Percentiles rank a stretch among this genome's conserved stretches.
Evolutionary conservation across 2,329 filamentous ascomycete genomes (phyloP).

Genomic region (Akanthomyces lecanii): DNA sequence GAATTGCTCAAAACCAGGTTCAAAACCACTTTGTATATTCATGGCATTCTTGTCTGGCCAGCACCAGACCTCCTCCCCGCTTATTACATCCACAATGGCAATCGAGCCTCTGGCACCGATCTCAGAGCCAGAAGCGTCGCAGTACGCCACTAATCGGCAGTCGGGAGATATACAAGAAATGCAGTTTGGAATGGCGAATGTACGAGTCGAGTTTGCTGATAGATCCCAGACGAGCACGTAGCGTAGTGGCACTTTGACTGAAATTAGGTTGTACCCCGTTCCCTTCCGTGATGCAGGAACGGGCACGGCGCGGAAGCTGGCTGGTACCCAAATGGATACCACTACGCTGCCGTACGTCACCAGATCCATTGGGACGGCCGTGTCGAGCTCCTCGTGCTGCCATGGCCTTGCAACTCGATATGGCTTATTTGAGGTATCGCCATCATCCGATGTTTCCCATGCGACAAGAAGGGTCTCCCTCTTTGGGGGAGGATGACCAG

Average conservation of each 20-base stretch:
- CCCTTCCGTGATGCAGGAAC: slow-evolving; percentile 24
- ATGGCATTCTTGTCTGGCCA: slow-evolving; percentile 32
- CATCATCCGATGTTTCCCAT: slow-evolving; percentile 33
- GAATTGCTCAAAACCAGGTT: slow-evolving; percentile 28
- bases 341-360: slow-evolving; percentile 35
- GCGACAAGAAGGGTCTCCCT: slow-evolving; percentile 36
- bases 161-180: slow-evolving; percentile 37
- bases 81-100: slow-evolving; percentile 36
- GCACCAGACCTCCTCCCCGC: slow-evolving; percentile 35
- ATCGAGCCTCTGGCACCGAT: slow-evolving; percentile 31
- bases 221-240: slow-evolving; percentile 40
- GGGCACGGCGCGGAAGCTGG: slow-evolving; percentile 32
- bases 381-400: slow-evolving; percentile 37
- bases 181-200: slow-evolving; percentile 37
- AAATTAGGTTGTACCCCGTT: slow-evolving; percentile 31
- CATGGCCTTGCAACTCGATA: slow-evolving; percentile 35
- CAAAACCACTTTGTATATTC: slow-evolving; percentile 23
- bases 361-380: slow-evolving; percentile 35
- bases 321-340: slow-evolving; percentile 40
- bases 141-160: slow-evolving; percentile 39
- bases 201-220: slow-evolving; percentile 32
- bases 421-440: slow-evolving; percentile 27
- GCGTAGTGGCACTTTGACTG: slow-evolving; percentile 29
- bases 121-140: slow-evolving; percentile 31
- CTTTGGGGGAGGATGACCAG: slow-evolving; percentile 34